Base-by-base conservation (phyloP, 129 eudicot genomes). In the Escallonia herrerae region DNA sequence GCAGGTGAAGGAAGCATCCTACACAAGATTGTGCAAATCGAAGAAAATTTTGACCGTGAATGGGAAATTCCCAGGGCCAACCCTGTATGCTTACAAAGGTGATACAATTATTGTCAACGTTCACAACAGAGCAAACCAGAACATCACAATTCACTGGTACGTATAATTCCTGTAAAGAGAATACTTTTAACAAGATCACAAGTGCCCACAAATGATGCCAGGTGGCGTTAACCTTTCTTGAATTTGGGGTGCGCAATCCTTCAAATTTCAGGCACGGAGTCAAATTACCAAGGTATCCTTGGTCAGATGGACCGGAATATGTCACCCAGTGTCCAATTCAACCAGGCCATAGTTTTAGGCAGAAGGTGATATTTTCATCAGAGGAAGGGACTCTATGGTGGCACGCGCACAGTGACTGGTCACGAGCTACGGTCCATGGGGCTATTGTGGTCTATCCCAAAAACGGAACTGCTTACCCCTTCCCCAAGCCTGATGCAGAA, bases 371-470 rank as follows among this genome's bases (percentile, higher is more conserved):
- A 40, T 54, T 83, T 43, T 60, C 80, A 5, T 59, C 43, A 5
- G 89, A 83, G 64, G 83, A 79, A 77, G 89, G 85, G 5, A 83
- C 89, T 15, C 5, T 83, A 4, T 83, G 89, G 89, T 83, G 85
- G 89, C 85, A 79, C 61, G 89, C 89, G 3, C 89, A 83, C 14
- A 83, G 85, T 11, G 85, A 69, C 13, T 83, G 85, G 85, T 67
- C 83, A 43, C 77, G 87, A 39, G 87, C 87, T 14, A 82, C 83
- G 1, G 72, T 78, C 2, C 78, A 82, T 56, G 87, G 87, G 3
- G 55, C 64, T 3, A 71, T 82, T 38, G 46, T 78, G 39, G 62
- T 82, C 52, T 75, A 64, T 43, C 87, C 87, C 8, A 67, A 67
- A 47, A 40, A 3, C 14, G 63, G 67, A 43, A 56, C 72, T 6